phyloP scores from a whole-genome alignment of 1,284 basidiomycete species.

The Vanrija pseudolonga region DNA sequence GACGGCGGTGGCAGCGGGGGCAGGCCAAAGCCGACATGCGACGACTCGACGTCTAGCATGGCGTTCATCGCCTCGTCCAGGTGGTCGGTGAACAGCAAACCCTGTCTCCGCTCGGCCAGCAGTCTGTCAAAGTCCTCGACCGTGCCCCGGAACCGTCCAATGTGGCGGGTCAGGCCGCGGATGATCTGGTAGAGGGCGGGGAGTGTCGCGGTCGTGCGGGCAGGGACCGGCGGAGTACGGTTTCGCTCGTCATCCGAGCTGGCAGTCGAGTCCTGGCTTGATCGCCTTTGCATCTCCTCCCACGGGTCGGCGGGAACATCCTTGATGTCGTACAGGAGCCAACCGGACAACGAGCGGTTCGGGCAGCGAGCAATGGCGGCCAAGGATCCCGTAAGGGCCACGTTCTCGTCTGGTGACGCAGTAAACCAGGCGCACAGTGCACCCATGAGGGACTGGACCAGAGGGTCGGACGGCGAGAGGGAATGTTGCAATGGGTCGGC shows the following conservation, averaged over 20 bases:
- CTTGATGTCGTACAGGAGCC: constrained; percentile 55
- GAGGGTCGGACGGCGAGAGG: constrained; percentile 72
- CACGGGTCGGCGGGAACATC: constrained; percentile 18
- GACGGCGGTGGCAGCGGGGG: constrained; percentile 19
- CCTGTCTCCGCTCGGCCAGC: constrained; percentile 78
- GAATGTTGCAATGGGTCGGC: constrained; percentile 53
- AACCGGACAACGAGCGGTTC: constrained; percentile 78
- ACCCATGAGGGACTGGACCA: constrained; percentile 68
- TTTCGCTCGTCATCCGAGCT: constrained; percentile 11
- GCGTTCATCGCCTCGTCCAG: constrained; percentile 81
- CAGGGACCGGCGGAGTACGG: background rate
- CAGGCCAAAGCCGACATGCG: constrained; percentile 22
- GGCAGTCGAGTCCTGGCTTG: constrained; percentile 21
- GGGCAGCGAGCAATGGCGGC: constrained; percentile 76
- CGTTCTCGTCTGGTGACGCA: constrained; percentile 79
- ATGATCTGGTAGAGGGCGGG: constrained; percentile 76
- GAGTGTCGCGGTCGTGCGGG: constrained; percentile 8
- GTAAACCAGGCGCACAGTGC: constrained; percentile 73
- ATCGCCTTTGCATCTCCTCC: constrained; percentile 51
- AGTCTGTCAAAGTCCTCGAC: constrained; percentile 74
- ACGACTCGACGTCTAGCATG: constrained; percentile 54
- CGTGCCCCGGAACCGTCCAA: constrained; percentile 24
- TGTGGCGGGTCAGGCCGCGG: constrained; percentile 64
- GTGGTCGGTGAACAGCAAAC: constrained; percentile 87
- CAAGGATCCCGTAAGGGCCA: constrained; percentile 78